Evolutionary conservation across 768 basidiomycete species (phyloP).

Genomic region (Cantharellus cinnabarinus): DNA sequence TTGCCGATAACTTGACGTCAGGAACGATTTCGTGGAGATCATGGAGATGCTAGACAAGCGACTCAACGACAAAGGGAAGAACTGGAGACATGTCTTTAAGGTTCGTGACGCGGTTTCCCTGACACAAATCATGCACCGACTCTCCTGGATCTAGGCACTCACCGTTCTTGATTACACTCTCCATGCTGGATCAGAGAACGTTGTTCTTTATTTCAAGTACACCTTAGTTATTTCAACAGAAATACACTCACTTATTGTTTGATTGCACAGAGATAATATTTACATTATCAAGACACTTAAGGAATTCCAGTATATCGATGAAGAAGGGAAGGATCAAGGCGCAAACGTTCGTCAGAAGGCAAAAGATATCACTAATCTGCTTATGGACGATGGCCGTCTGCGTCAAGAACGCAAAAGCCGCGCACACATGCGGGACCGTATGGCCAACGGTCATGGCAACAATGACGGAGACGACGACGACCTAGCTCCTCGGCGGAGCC

Average conservation of each 20-base stretch:
- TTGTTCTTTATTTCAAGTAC: constrained; percentile 73
- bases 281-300: constrained; percentile 98
- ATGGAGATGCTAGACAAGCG: constrained; percentile 99
- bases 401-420: constrained; percentile 66
- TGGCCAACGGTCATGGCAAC: constrained; percentile 42
- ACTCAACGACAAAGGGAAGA: constrained; percentile 97
- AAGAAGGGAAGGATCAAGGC: constrained; percentile 90
- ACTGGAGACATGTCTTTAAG: constrained; percentile 99
- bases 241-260: neutral
- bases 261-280: constrained; percentile 49
- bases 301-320: constrained; percentile 94
- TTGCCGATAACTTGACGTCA: constrained; percentile 14
- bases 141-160: constrained; percentile 34
- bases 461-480: constrained; percentile 22
- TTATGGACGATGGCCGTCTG: constrained; percentile 69
- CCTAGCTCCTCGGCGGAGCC: constrained; percentile 18
- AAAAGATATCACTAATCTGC: constrained; percentile 90
- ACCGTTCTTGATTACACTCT: constrained; percentile 91
- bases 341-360: constrained; percentile 97
- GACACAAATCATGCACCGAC: neutral
- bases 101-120: constrained; percentile 20
- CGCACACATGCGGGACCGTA: constrained; percentile 86
- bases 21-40: constrained; percentile 94
- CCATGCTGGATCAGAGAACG: constrained; percentile 93
- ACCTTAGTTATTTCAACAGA: neutral